phyloP scores from a whole-genome alignment of 2,329 filamentous ascomycete species.

The Neodidymelliopsis sp. region DNA sequence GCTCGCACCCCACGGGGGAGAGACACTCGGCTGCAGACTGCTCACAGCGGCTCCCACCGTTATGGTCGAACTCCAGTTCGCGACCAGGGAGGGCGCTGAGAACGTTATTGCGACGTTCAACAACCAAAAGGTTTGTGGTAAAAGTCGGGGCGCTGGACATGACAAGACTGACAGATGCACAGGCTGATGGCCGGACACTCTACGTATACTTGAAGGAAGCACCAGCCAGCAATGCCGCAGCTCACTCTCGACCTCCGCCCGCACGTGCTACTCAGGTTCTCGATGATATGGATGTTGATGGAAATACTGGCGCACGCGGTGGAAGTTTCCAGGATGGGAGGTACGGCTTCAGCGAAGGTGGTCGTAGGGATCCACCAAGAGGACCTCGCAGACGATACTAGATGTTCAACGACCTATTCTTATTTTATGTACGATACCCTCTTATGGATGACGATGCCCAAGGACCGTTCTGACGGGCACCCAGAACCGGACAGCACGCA shows the following conservation, averaged over 20 bases:
- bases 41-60: slow-evolving; percentile 74
- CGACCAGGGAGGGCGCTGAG: slow-evolving; percentile 75
- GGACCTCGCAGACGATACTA: slow-evolving; percentile 46
- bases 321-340: slow-evolving; percentile 54
- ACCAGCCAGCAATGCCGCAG: slow-evolving; percentile 35
- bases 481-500: background rate
- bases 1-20: slow-evolving; percentile 74
- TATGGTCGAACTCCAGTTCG: slow-evolving; percentile 79
- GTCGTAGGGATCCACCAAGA: slow-evolving; percentile 37
- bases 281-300: slow-evolving; percentile 55
- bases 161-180: slow-evolving; percentile 38
- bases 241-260: slow-evolving; percentile 39
- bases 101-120: slow-evolving; percentile 79
- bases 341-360: slow-evolving; percentile 50
- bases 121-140: slow-evolving; percentile 71
- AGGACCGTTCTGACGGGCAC: background rate
- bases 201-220: slow-evolving; percentile 73
- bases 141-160: background rate
- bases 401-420: slow-evolving; percentile 10
- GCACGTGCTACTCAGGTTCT: slow-evolving; percentile 32
- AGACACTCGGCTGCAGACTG: slow-evolving; percentile 71
- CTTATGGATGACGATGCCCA: slow-evolving; percentile 17
- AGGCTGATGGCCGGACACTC: slow-evolving; percentile 79
- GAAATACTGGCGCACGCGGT: slow-evolving; percentile 32
- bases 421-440: slow-evolving; percentile 38